Evolutionary conservation across 768 basidiomycete species (phyloP).

Genomic region (Saitozyma podzolica): DNA sequence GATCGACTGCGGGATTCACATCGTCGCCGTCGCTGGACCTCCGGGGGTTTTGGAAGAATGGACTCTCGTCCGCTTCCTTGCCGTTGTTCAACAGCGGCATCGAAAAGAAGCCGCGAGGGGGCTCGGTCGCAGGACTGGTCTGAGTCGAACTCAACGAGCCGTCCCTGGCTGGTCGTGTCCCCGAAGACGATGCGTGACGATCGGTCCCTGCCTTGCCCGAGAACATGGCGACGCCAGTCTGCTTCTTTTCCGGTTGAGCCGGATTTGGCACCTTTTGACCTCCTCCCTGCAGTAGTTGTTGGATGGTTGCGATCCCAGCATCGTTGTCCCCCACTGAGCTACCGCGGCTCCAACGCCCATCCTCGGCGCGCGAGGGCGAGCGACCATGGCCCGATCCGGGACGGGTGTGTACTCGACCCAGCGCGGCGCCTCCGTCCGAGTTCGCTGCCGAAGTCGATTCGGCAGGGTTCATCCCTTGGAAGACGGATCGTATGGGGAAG

Average conservation of each 20-base stretch:
- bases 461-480: constrained; percentile 13
- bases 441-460: constrained; percentile 1
- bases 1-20: neutral
- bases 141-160: too few relatives aligned
- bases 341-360: constrained; percentile 1
- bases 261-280: neutral
- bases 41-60: constrained; percentile 25
- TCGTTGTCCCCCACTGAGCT: constrained; percentile 8
- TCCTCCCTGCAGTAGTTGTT: constrained; percentile 23
- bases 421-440: neutral
- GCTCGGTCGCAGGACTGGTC: neutral
- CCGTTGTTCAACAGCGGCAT: constrained; percentile 4
- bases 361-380: neutral
- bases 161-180: too few relatives aligned
- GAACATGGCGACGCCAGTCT: constrained; percentile 16
- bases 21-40: constrained; percentile 18
- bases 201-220: constrained; percentile 12
- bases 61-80: constrained; percentile 10
- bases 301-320: constrained; percentile 24
- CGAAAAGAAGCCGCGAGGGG: constrained; percentile 20
- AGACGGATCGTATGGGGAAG: constrained; percentile 39
- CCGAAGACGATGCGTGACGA: too few relatives aligned
- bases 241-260: too few relatives aligned
- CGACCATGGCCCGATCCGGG: neutral
- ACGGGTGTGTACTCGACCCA: neutral